These are phyloP conservation scores for Saturnispora silvae DNA, from an alignment of 805 yeast species.

Conservation along the genomic window DNA sequence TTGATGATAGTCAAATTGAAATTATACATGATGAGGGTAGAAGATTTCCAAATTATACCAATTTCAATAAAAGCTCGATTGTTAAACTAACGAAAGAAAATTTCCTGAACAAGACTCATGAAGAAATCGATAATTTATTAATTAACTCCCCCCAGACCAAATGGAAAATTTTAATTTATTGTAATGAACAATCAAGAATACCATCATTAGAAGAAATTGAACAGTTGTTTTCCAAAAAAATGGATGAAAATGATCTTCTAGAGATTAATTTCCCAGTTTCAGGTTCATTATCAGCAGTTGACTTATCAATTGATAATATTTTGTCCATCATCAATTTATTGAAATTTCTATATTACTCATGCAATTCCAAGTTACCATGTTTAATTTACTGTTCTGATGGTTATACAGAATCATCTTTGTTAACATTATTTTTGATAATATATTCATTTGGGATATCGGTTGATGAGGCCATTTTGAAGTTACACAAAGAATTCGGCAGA, in stretches of 20 bases:
- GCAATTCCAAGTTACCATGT: conserved; percentile 29
- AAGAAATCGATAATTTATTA: conserved; percentile 23
- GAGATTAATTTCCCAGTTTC: conserved; percentile 69
- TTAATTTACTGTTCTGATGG: conserved; percentile 82
- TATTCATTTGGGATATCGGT: conserved; percentile 51
- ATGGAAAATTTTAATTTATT: conserved; percentile 47
- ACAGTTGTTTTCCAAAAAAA: conserved; percentile 11
- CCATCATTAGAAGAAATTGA: conserved; percentile 35
- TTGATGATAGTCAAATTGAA: conserved; percentile 3
- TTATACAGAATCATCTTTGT: conserved; percentile 79
- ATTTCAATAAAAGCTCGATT: conserved; percentile 37
- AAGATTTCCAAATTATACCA: conserved; percentile 34
- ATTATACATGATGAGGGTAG: background rate
- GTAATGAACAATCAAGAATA: conserved; percentile 49
- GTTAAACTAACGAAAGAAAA: conserved; percentile 30
- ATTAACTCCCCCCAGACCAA: conserved; percentile 42
- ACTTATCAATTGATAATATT: conserved; percentile 50
- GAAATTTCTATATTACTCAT: conserved; percentile 46
- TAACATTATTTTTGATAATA: conserved; percentile 60
- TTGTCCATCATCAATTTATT: conserved; percentile 57
- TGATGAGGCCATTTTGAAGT: conserved; percentile 53
- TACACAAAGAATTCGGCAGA: conserved; percentile 56
- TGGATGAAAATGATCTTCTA: conserved; percentile 12
- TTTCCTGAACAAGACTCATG: conserved; percentile 15
- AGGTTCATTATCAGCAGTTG: conserved; percentile 73